Evolutionary conservation across 257 asterid species (phyloP).

Genomic region (Penstemon newberryi): DNA sequence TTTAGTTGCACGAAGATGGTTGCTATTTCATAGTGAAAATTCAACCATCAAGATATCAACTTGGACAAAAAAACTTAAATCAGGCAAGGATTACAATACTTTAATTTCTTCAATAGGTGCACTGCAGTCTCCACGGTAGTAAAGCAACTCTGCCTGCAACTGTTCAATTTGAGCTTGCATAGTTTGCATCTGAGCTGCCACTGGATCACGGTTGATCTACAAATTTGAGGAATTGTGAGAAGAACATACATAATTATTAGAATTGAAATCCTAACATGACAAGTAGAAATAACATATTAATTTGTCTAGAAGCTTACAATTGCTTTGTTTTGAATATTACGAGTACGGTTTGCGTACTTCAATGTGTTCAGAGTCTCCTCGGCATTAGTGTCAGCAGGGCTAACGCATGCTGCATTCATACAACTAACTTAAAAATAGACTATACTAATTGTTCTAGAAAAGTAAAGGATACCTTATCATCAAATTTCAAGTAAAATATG

Average conservation of each 20-base stretch:
- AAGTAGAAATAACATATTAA: constrained; percentile 5
- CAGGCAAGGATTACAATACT: constrained; percentile 36
- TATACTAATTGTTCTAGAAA: background rate
- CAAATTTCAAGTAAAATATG: background rate
- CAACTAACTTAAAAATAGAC: background rate
- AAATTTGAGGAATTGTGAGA: constrained; percentile 21
- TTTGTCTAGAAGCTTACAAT: constrained; percentile 51
- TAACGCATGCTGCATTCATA: constrained; percentile 66
- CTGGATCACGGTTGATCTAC: constrained; percentile 90
- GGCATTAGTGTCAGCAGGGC: constrained; percentile 95
- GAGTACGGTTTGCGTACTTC: constrained; percentile 92
- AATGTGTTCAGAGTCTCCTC: constrained; percentile 93
- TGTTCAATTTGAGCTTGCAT: constrained; percentile 92
- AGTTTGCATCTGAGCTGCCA: constrained; percentile 73
- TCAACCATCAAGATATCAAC: background rate
- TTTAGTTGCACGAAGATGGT: background rate
- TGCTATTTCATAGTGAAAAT: background rate
- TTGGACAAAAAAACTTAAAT: constrained; percentile 17
- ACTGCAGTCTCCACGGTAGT: constrained; percentile 69
- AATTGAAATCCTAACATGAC: background rate
- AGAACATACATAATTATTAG: background rate
- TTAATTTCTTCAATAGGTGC: constrained; percentile 81
- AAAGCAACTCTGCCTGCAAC: constrained; percentile 85
- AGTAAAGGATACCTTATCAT: background rate
- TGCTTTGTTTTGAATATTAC: constrained; percentile 94